phyloP scores from a whole-genome alignment of 345 rosid genomes.

The Moricandia arvensis region DNA sequence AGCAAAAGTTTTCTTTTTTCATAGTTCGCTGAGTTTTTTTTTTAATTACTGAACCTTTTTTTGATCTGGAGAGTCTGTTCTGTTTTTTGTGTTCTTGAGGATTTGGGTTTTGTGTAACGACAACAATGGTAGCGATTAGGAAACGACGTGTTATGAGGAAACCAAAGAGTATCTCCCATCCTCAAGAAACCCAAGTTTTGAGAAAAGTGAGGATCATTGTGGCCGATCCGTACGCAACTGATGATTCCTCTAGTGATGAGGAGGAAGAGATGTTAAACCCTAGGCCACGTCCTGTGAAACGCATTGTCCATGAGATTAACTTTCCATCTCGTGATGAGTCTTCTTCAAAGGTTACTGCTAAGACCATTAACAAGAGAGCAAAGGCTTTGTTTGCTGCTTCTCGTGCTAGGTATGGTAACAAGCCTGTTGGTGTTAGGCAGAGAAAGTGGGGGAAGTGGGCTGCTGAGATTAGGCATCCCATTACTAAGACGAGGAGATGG shows the following conservation, averaged over 20 bases:
- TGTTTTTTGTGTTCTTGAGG: conserved; percentile 16
- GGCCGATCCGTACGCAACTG: conserved; percentile 84
- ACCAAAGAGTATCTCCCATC: conserved; percentile 20
- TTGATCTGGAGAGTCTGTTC: conserved; percentile 2
- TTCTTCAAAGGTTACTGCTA: conserved; percentile 54
- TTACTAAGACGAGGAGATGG: conserved; percentile 64
- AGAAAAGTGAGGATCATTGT: conserved; percentile 68
- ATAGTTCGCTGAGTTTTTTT: conserved; percentile 59
- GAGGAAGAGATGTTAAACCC: conserved; percentile 40
- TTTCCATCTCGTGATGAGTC: conserved; percentile 33
- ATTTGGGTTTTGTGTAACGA: conserved; percentile 28
- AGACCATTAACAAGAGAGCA: conserved; percentile 31
- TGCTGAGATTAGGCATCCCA: conserved; percentile 87
- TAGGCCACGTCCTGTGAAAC: conserved; percentile 36
- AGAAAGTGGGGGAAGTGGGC: conserved; percentile 99
- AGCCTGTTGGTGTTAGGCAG: conserved; percentile 72
- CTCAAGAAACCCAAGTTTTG: conserved; percentile 32
- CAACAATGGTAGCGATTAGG: conserved; percentile 40
- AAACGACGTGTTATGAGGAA: conserved; percentile 31
- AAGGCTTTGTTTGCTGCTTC: background rate
- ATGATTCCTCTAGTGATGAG: conserved; percentile 80
- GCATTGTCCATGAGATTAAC: conserved; percentile 56
- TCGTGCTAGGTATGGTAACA: conserved; percentile 21
- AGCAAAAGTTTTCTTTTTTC: conserved; percentile 48
- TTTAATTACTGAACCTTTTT: conserved; percentile 35